Base-by-base conservation (phyloP, 1,284 basidiomycete species). In the Ustilago trichophora region DNA sequence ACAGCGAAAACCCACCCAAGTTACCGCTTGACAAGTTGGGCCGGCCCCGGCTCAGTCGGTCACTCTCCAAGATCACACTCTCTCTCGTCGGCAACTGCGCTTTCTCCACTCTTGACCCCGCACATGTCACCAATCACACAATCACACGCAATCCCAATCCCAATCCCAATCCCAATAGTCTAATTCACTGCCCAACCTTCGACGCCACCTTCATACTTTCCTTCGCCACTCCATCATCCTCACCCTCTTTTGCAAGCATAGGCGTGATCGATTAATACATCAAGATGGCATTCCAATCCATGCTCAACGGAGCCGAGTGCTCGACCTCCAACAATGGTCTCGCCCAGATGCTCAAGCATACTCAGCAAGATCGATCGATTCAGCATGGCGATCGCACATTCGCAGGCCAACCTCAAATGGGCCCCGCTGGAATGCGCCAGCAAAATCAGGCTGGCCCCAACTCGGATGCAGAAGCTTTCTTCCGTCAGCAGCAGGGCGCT, bases 301-400 rank as follows among this genome's bases (percentile, higher is more conserved):
- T 97, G 65, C 88, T 97, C 69, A 93, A 91, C 51, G 93, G 93
- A 66, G 88, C 92, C 49, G 94, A 95, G 83, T 96, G 94, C 83
- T 90, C 90, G 8, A 87, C 89, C 19, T 86, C 88, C 6, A 87
- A 89, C 51, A 98, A 97, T 80, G 92, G 93, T 4, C 85, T 98
- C 26, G 88, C 91, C 16, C 90, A 93, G 76, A 89, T 98, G 36
- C 85, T 95, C 58, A 97, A 97, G 82, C 91, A 96, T 74, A 88
- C 93, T 5, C 91, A 93, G 64, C 88, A 88, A 4, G 94, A 98
- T 83, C 88, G 90, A 52, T 92, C 91, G 77, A 82, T 96, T 29
- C 92, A 94, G 56, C 76, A 80, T 54, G 78, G 72, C 19, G 74
- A 76, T 52, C 69, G 73, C 11, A 74, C 71, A 25, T 51, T 59